Evolutionary conservation across 202 grass and related monocot species (phyloP).

Genomic region (Zizania palustris): DNA sequence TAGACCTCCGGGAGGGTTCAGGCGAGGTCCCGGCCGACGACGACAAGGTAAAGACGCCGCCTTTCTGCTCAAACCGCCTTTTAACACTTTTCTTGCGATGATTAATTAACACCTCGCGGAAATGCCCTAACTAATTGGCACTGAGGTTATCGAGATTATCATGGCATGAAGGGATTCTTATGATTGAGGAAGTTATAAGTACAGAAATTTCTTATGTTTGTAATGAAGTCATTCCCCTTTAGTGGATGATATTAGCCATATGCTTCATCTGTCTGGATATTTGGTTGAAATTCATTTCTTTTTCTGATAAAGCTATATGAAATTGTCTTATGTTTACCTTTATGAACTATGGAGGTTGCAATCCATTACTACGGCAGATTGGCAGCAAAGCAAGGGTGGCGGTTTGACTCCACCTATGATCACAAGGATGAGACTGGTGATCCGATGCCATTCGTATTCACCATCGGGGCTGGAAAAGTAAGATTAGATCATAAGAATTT

Average conservation of each 20-base stretch:
- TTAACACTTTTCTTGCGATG: neutral
- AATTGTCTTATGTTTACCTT: conserved; percentile 18
- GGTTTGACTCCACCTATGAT: conserved; percentile 94
- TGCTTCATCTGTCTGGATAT: neutral
- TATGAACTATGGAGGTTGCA: conserved; percentile 38
- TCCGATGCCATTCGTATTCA: conserved; percentile 79
- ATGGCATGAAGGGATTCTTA: neutral
- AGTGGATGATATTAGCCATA: neutral
- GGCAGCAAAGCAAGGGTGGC: conserved; percentile 94
- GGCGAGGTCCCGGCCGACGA: conserved; percentile 64
- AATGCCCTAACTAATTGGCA: neutral
- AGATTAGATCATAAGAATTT: conserved; percentile 10
- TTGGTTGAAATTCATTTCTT: conserved; percentile 6
- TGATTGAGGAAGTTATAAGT: neutral
- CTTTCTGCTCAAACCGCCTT: neutral
- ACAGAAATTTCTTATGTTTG: neutral
- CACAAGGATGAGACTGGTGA: conserved; percentile 81
- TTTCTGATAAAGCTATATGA: neutral
- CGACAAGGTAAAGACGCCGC: conserved; percentile 57
- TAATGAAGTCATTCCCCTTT: neutral
- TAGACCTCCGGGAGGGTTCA: conserved; percentile 72
- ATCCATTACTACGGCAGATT: conserved; percentile 80
- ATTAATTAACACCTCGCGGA: conserved; percentile 20
- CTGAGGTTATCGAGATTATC: neutral
- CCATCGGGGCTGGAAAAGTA: conserved; percentile 74